Conservation (phyloP, 805 yeast species). For the Kuraishia floccosa region DNA sequence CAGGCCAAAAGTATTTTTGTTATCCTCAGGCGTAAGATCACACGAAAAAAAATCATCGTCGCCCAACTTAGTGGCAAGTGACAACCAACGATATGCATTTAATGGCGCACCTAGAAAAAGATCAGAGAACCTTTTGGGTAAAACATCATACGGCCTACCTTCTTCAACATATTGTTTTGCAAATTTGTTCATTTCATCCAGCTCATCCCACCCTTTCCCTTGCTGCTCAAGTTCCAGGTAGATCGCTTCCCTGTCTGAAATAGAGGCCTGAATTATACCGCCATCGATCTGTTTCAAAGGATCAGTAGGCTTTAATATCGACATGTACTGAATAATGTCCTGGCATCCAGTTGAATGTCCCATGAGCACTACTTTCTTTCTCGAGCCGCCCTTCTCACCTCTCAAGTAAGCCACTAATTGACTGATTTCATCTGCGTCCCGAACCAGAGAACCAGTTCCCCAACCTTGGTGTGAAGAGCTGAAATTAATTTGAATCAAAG, state of each 20-base stretch:
- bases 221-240: background rate
- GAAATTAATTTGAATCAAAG: constrained; percentile 42
- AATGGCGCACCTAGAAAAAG: constrained; percentile 42
- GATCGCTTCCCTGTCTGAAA: constrained; percentile 50
- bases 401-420: constrained; percentile 44
- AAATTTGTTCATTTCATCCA: constrained; percentile 14
- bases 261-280: constrained; percentile 64
- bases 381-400: constrained; percentile 20
- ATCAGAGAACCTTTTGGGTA: constrained; percentile 38
- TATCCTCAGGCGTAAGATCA: constrained; percentile 37
- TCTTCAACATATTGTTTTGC: constrained; percentile 25
- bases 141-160: constrained; percentile 34
- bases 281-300: constrained; percentile 27
- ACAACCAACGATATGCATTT: constrained; percentile 59
- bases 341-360: constrained; percentile 87
- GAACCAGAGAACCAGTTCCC: constrained; percentile 52
- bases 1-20: constrained; percentile 39
- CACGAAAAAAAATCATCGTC: constrained; percentile 75
- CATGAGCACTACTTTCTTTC: constrained; percentile 42
- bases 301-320: constrained; percentile 19
- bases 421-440: constrained; percentile 49
- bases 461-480: constrained; percentile 54
- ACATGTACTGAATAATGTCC: constrained; percentile 50
- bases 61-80: constrained; percentile 45
- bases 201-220: constrained; percentile 8